Evolutionary conservation across 2,329 filamentous ascomycete genomes (phyloP).

Genomic region (Ophiostoma triangulosporum): DNA sequence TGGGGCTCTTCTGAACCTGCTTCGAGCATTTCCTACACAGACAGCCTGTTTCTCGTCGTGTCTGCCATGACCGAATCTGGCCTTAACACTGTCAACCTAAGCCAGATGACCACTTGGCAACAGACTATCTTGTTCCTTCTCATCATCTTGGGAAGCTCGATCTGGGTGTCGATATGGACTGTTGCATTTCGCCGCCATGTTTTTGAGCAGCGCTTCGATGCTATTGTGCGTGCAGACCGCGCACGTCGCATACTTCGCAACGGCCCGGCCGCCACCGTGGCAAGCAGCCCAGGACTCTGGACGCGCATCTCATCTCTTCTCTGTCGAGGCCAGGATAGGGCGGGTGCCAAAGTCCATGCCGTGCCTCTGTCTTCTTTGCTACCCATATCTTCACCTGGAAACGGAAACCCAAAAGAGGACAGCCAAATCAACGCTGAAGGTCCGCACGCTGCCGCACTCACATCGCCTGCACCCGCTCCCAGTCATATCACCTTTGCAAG

Average conservation of each 20-base stretch:
- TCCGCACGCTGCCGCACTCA: neutral
- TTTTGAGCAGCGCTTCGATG: slow-evolving; percentile 47
- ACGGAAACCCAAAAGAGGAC: neutral
- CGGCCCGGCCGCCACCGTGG: neutral
- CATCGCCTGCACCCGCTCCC: neutral
- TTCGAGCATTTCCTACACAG: slow-evolving; percentile 42
- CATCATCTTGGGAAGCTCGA: slow-evolving; percentile 49
- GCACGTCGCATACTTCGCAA: slow-evolving; percentile 16
- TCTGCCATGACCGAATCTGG: slow-evolving; percentile 56
- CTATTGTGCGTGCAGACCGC: slow-evolving; percentile 32
- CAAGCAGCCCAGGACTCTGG: neutral
- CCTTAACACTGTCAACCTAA: slow-evolving; percentile 49
- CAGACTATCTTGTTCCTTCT: slow-evolving; percentile 50
- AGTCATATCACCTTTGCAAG: neutral
- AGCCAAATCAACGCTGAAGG: neutral
- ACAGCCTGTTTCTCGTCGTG: slow-evolving; percentile 49
- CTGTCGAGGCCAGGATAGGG: neutral
- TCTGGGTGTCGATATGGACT: slow-evolving; percentile 51
- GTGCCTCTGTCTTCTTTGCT: neutral
- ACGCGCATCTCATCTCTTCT: neutral
- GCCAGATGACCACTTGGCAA: slow-evolving; percentile 50
- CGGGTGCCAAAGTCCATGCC: neutral
- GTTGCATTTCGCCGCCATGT: slow-evolving; percentile 45
- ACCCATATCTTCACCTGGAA: neutral
- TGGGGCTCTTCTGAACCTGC: slow-evolving; percentile 40